Conservation (phyloP, 768 basidiomycete species). For the Boletus subparvulus region DNA sequence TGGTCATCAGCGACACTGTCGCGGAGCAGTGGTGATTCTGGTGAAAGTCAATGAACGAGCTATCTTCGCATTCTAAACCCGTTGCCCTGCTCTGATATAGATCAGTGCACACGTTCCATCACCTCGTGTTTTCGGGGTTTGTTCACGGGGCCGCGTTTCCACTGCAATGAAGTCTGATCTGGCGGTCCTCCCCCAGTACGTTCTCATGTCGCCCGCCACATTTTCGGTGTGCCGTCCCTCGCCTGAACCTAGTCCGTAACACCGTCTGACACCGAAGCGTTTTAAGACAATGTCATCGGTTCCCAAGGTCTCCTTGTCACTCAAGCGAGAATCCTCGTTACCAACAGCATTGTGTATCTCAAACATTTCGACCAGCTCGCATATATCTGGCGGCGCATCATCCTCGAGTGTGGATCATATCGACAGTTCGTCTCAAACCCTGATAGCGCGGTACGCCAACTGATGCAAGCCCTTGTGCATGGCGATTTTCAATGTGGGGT, state of each 20-base stretch:
- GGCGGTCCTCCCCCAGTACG: too few species aligned
- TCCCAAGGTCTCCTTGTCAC: slow-evolving; percentile 77
- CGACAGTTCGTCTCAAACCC: slow-evolving; percentile 54
- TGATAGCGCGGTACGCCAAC: slow-evolving; percentile 66
- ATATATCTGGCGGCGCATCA: slow-evolving; percentile 79
- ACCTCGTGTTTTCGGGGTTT: too few species aligned
- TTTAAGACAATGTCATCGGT: slow-evolving; percentile 78
- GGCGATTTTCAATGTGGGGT: background rate
- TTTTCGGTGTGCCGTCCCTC: slow-evolving; percentile 55
- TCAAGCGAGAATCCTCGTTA: slow-evolving; percentile 84
- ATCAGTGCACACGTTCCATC: too few species aligned
- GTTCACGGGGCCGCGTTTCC: too few species aligned
- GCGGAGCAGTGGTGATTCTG: too few species aligned
- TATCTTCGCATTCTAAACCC: too few species aligned
- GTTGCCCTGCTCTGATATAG: too few species aligned
- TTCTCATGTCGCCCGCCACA: slow-evolving; percentile 83
- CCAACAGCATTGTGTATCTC: slow-evolving; percentile 85
- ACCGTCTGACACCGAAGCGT: slow-evolving; percentile 3
- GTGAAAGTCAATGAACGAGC: too few species aligned
- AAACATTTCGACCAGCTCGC: slow-evolving; percentile 71
- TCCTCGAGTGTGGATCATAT: slow-evolving; percentile 75
- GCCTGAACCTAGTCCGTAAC: background rate
- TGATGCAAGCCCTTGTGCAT: slow-evolving; percentile 52
- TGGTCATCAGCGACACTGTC: too few species aligned
- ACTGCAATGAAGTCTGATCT: too few species aligned